Percentiles rank a stretch among this genome's conserved stretches.
These are phyloP conservation scores for Salicornia ramosissima DNA, from an alignment of 148 eudicot genomes.

Conservation along the genomic window DNA sequence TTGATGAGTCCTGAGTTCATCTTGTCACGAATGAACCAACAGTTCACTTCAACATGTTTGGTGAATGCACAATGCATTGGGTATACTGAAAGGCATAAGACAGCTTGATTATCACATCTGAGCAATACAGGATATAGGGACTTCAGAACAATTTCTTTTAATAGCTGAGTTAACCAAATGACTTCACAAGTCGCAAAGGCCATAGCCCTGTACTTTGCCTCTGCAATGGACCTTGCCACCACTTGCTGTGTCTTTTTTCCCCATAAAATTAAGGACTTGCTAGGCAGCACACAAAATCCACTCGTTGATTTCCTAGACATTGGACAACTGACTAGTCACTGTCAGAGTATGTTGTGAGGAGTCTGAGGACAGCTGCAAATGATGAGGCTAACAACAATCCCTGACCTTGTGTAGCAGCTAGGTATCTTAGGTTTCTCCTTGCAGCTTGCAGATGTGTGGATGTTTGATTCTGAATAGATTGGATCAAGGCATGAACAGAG, in stretches of 20 bases:
- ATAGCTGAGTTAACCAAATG: neutral
- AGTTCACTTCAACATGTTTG: constrained; percentile 1
- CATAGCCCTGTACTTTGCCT: constrained; percentile 5
- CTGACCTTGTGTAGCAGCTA: too few species aligned
- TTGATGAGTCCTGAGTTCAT: neutral
- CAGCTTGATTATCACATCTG: constrained; percentile 3
- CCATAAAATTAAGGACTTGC: neutral
- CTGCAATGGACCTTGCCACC: neutral
- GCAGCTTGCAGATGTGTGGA: neutral
- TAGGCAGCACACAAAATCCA: neutral
- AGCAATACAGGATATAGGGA: neutral
- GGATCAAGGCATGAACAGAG: too few species aligned
- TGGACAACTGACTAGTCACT: neutral
- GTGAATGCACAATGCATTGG: neutral
- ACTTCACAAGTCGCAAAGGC: constrained; percentile 2
- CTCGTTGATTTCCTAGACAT: neutral
- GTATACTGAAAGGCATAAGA: neutral
- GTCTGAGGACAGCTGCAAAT: too few species aligned
- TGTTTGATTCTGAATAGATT: neutral
- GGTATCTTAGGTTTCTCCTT: too few species aligned
- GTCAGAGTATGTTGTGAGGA: too few species aligned
- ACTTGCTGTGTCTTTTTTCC: neutral
- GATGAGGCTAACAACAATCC: too few species aligned
- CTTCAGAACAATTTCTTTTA: neutral
- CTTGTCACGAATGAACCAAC: neutral